Evolutionary conservation across 805 yeast species (phyloP).

Genomic region (Teunomyces atbi): DNA sequence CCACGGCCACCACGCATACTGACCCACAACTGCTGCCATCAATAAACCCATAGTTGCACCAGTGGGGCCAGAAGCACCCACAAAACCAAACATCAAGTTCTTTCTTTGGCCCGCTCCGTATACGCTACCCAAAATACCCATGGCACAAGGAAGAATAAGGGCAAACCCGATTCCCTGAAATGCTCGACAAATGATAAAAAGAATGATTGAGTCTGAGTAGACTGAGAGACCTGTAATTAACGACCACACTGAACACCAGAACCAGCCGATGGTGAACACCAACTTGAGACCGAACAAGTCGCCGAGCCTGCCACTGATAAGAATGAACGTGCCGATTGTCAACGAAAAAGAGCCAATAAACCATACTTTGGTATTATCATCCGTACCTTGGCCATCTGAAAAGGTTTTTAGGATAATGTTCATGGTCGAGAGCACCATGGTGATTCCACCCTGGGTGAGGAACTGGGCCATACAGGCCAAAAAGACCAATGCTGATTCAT

Average conservation of each 20-base stretch:
- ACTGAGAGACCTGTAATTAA: conserved; percentile 57
- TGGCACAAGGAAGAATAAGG: conserved; percentile 54
- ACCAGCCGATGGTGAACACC: conserved; percentile 54
- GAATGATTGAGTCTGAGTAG: conserved; percentile 48
- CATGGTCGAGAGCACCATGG: conserved; percentile 40
- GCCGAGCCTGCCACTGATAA: conserved; percentile 68
- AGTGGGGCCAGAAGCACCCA: conserved; percentile 62
- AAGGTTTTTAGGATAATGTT: conserved; percentile 32
- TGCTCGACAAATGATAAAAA: conserved; percentile 48
- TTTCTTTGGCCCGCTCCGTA: conserved; percentile 47
- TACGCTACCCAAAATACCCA: conserved; percentile 52
- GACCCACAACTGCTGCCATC: conserved; percentile 49
- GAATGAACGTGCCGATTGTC: conserved; percentile 70
- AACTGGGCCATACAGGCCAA: conserved; percentile 34
- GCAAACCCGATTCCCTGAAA: conserved; percentile 68
- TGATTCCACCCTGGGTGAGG: conserved; percentile 35
- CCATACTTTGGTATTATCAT: conserved; percentile 37
- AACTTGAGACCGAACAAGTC: conserved; percentile 66
- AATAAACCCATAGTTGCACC: conserved; percentile 59
- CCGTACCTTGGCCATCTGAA: conserved; percentile 5
- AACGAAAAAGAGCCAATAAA: conserved; percentile 69
- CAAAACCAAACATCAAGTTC: conserved; percentile 51
- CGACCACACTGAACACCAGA: conserved; percentile 56
- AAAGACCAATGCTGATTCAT: conserved; percentile 24
- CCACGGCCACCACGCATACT: conserved; percentile 60